These are phyloP conservation scores for Metschnikowia kunwiensis DNA, from an alignment of 805 yeast genomes.

Conservation along the genomic window DNA sequence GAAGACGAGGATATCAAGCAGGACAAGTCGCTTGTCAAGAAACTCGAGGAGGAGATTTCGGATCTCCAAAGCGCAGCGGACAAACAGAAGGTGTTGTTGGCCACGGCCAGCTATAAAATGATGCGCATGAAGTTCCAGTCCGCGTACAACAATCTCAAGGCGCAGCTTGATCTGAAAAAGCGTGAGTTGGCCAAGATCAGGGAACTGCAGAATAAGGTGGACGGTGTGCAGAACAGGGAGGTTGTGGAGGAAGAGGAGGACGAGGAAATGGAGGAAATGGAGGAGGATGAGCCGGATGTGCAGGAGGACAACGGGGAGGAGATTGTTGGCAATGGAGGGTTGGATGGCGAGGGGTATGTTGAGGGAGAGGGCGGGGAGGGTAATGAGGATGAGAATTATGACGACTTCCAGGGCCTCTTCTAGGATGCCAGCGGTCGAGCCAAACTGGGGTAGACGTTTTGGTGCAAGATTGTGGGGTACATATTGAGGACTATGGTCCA, in stretches of 20 bases:
- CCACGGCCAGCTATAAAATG: slow-evolving; percentile 75
- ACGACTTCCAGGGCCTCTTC: slow-evolving; percentile 29
- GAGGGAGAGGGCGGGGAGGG: too few relatives aligned
- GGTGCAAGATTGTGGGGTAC: too few relatives aligned
- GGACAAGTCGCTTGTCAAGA: slow-evolving; percentile 51
- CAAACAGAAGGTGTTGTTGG: slow-evolving; percentile 69
- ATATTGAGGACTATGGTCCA: too few relatives aligned
- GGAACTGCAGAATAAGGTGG: slow-evolving; percentile 16
- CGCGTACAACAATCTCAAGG: slow-evolving; percentile 71
- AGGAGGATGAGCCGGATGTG: slow-evolving; percentile 19
- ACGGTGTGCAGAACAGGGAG: slow-evolving; percentile 1
- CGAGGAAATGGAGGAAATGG: slow-evolving; percentile 5
- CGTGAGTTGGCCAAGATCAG: slow-evolving; percentile 19
- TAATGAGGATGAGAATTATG: slow-evolving; percentile 25
- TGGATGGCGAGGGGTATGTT: too few relatives aligned
- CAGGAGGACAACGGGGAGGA: slow-evolving; percentile 10
- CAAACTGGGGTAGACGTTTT: not conserved
- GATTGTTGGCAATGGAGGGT: slow-evolving; percentile 5
- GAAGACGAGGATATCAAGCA: slow-evolving; percentile 53
- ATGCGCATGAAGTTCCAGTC: slow-evolving; percentile 83
- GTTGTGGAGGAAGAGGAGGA: slow-evolving; percentile 11
- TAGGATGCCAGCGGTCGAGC: slow-evolving; percentile 2
- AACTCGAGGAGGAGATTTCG: slow-evolving; percentile 77
- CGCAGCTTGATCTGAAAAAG: slow-evolving; percentile 73
- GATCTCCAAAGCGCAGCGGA: slow-evolving; percentile 77